Conservation (phyloP, 108 stramenopile genomes). For the Cyclotella choctawhatcheeana region DNA sequence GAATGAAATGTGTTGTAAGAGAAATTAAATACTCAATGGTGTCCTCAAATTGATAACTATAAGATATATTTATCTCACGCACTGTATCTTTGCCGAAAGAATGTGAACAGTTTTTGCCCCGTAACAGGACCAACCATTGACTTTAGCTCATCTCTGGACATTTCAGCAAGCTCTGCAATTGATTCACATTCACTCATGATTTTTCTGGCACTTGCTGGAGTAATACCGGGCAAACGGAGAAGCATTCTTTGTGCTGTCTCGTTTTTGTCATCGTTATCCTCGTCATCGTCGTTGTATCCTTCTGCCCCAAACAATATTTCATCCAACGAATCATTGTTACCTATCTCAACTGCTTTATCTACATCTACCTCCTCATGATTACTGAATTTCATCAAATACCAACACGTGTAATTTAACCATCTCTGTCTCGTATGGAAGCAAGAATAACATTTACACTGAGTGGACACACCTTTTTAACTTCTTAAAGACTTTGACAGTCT, state of each 20-base stretch:
- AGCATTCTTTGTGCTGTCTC: conserved; percentile 90
- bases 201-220: conserved; percentile 74
- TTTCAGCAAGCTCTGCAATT: conserved; percentile 76
- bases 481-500: conserved; percentile 92
- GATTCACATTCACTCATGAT: conserved; percentile 88
- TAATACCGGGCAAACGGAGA: conserved; percentile 90
- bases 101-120: conserved; percentile 90
- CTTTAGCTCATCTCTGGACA: conserved; percentile 82
- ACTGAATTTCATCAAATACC: not conserved
- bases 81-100: conserved; percentile 67
- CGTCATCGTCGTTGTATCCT: conserved; percentile 63
- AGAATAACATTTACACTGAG: no score
- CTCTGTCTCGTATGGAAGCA: no score
- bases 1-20: no score
- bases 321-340: conserved; percentile 79
- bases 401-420: no score
- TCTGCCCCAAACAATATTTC: conserved; percentile 53
- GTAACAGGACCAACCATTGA: conserved; percentile 78
- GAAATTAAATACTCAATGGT: no score
- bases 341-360: conserved; percentile 81
- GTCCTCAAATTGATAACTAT: not conserved
- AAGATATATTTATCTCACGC: conserved; percentile 2
- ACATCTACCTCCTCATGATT: conserved; percentile 91
- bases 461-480: conserved; percentile 64
- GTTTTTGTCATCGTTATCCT: conserved; percentile 79